A percentile compares a stretch with the other conserved stretches of the same genome.
Evolutionary conservation across 805 yeast genomes (phyloP).

Genomic region (Saccharomyces mikatae): DNA sequence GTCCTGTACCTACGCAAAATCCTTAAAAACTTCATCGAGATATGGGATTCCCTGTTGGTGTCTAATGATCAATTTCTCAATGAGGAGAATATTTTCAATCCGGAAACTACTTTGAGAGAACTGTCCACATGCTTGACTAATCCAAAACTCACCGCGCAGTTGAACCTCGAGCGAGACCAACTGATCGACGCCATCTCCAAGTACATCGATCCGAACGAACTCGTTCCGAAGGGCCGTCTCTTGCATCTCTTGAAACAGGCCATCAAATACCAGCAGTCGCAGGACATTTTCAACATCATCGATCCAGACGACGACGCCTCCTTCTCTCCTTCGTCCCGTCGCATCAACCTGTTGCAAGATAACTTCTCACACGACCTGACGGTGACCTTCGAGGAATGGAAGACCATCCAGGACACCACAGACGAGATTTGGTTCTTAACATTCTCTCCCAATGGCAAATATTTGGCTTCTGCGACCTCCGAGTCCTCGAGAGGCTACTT

Average conservation of each 20-base stretch:
- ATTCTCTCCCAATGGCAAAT: constrained; percentile 71
- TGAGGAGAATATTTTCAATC: constrained; percentile 13
- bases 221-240: constrained; percentile 47
- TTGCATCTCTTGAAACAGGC: constrained; percentile 46
- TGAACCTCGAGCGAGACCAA: constrained; percentile 5
- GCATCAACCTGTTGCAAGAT: constrained; percentile 15
- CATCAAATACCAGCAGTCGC: constrained; percentile 36
- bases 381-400: constrained; percentile 6
- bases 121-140: constrained; percentile 29
- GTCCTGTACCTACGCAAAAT: constrained; percentile 21
- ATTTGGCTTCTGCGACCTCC: constrained; percentile 67
- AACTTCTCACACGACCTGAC: constrained; percentile 8
- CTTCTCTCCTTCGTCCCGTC: neutral
- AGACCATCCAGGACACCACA: constrained; percentile 37
- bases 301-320: constrained; percentile 13
- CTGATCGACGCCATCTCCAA: constrained; percentile 38
- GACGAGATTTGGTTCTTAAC: constrained; percentile 81
- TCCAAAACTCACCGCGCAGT: constrained; percentile 10
- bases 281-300: constrained; percentile 31
- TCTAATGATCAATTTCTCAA: constrained; percentile 6
- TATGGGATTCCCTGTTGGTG: constrained; percentile 25
- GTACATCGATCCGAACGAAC: constrained; percentile 43
- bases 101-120: constrained; percentile 24
- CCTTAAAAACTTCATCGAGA: constrained; percentile 15
- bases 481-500: constrained; percentile 40